Evolutionary conservation across 2,329 filamentous ascomycete species (phyloP).

Genomic region (Monilinia polystroma): DNA sequence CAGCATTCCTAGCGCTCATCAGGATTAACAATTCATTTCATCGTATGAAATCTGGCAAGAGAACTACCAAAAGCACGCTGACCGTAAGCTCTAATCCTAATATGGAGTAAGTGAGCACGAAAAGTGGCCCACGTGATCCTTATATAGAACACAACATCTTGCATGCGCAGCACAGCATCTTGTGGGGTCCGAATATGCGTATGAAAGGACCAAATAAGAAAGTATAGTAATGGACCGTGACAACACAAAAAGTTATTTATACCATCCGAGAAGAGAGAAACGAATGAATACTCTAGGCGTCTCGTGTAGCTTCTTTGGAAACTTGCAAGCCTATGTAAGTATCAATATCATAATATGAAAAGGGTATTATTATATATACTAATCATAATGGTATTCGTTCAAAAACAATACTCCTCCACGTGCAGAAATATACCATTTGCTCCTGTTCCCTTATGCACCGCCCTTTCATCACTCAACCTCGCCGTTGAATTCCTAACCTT

Average conservation of each 20-base stretch:
- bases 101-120: neutral
- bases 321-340: neutral
- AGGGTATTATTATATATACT: too few relatives aligned
- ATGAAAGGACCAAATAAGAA: neutral
- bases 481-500: slow-evolving; percentile 56
- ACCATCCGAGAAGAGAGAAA: too few relatives aligned
- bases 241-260: too few relatives aligned
- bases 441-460: slow-evolving; percentile 63
- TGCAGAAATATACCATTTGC: slow-evolving; percentile 62
- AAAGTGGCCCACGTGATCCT: neutral
- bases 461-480: slow-evolving; percentile 57
- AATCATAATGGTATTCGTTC: neutral
- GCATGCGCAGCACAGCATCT: neutral
- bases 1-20: too few relatives aligned
- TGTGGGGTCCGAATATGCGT: neutral
- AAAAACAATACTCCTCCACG: slow-evolving; percentile 60
- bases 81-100: neutral
- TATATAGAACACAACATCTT: too few relatives aligned
- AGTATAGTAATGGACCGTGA: too few relatives aligned
- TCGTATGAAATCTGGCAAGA: neutral
- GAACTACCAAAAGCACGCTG: neutral
- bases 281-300: too few relatives aligned
- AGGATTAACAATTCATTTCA: neutral
- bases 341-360: too few relatives aligned
- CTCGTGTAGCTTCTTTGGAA: neutral